Conservation (phyloP, 2,329 filamentous ascomycete species). For the Paraphoma chrysanthemicola region DNA sequence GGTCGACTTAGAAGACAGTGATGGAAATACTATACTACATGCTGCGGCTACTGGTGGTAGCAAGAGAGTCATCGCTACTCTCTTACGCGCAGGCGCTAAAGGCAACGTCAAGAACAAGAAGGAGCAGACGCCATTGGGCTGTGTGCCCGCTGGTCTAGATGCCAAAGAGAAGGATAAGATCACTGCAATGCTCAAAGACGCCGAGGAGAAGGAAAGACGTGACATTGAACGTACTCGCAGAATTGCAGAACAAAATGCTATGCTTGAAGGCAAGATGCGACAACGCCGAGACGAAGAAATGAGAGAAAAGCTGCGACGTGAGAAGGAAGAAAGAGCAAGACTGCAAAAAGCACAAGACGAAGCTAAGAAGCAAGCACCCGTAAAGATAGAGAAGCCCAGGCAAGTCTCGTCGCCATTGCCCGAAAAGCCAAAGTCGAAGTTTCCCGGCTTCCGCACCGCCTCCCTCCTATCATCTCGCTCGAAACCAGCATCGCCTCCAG, state of each 20-base stretch:
- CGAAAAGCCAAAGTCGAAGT: neutral
- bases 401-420: conserved; percentile 4
- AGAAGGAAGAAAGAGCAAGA: conserved; percentile 1
- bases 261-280: conserved; percentile 10
- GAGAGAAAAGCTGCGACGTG: neutral
- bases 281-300: conserved; percentile 12
- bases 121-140: conserved; percentile 21
- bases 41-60: conserved; percentile 23
- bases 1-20: conserved; percentile 17
- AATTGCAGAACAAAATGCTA: conserved; percentile 7
- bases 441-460: conserved; percentile 14
- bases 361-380: neutral
- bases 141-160: conserved; percentile 15
- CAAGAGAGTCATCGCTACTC: conserved; percentile 12
- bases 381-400: neutral
- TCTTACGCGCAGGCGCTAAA: conserved; percentile 30
- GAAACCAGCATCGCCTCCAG: conserved; percentile 1
- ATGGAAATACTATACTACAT: conserved; percentile 32
- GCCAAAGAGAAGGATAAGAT: conserved; percentile 29
- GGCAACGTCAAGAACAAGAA: conserved; percentile 19
- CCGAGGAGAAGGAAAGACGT: conserved; percentile 21
- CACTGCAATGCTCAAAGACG: conserved; percentile 24
- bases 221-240: conserved; percentile 8
- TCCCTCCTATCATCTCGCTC: conserved; percentile 13
- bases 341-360: neutral